Evolutionary conservation across 2,329 filamentous ascomycete genomes (phyloP).

Genomic region (Pseudogymnoascus sp.): DNA sequence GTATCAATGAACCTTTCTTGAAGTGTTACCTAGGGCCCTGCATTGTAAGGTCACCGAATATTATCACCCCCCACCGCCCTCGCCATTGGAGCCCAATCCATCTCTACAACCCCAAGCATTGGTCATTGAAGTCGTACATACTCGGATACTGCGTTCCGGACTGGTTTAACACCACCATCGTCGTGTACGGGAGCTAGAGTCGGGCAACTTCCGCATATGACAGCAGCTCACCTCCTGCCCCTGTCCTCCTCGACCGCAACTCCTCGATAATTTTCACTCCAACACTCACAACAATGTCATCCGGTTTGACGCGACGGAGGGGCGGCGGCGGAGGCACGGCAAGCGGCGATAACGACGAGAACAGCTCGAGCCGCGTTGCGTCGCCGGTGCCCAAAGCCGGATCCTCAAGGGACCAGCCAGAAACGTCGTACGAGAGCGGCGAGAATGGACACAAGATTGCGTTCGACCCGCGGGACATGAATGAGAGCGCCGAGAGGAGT

Average conservation of each 20-base stretch:
- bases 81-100: not conserved
- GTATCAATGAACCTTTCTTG: constrained; percentile 7
- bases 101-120: constrained; percentile 8
- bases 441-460: constrained; percentile 99
- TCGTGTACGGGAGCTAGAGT: constrained; percentile 6
- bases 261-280: constrained; percentile 8
- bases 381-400: constrained; percentile 59
- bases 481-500: constrained; percentile 88
- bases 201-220: constrained; percentile 6
- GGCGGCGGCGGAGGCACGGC: constrained; percentile 55
- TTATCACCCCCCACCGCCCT: not conserved
- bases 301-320: constrained; percentile 56
- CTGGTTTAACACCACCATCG: not conserved
- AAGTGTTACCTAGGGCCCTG: constrained; percentile 3
- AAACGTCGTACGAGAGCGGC: constrained; percentile 82
- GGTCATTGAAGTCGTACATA: not conserved
- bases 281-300: constrained; percentile 33
- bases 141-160: not conserved
- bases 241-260: constrained; percentile 3
- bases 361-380: constrained; percentile 57
- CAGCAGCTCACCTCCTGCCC: constrained; percentile 3
- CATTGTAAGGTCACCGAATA: constrained; percentile 9
- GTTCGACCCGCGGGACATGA: constrained; percentile 94
- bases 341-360: constrained; percentile 51
- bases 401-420: constrained; percentile 51